Percentiles rank a stretch among this genome's conserved stretches.
Conservation (phyloP, 2,329 filamentous ascomycete genomes). For the Fusarium compactum region DNA sequence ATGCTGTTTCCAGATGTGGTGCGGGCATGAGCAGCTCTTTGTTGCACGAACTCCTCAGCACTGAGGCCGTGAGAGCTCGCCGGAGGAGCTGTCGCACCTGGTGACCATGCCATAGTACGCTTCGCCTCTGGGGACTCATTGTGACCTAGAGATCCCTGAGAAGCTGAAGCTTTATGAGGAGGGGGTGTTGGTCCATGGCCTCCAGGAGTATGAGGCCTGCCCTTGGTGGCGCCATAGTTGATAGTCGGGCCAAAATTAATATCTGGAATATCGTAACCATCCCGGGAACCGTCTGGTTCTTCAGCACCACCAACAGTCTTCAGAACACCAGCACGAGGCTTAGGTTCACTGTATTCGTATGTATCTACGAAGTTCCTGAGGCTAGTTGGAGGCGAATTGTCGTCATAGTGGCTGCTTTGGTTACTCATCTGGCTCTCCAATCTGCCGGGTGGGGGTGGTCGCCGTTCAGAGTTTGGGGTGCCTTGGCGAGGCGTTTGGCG, state of each 20-base stretch:
- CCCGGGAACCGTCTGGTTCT: conserved; percentile 35
- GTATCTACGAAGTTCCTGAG: conserved; percentile 43
- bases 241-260: conserved; percentile 90
- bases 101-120: conserved; percentile 83
- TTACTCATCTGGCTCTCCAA: conserved; percentile 47
- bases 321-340: conserved; percentile 80
- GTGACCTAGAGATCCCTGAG: conserved; percentile 54
- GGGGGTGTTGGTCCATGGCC: conserved; percentile 44
- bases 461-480: conserved; percentile 36
- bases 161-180: conserved; percentile 40
- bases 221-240: conserved; percentile 66
- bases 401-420: conserved; percentile 68
- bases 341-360: conserved; percentile 42
- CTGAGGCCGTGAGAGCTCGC: conserved; percentile 69
- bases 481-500: conserved; percentile 35
- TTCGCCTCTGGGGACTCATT: conserved; percentile 67
- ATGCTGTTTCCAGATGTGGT: conserved; percentile 65
- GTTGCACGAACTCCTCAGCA: conserved; percentile 86
- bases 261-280: conserved; percentile 71
- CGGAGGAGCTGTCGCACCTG: conserved; percentile 67
- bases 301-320: conserved; percentile 77
- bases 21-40: conserved; percentile 75
- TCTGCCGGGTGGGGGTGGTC: conserved; percentile 45
- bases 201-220: conserved; percentile 51
- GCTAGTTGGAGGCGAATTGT: conserved; percentile 61